A percentile compares a stretch with the other conserved stretches of the same genome.
Conservation (phyloP, 2,329 filamentous ascomycete genomes). For the Neoarthrinium moseri region DNA sequence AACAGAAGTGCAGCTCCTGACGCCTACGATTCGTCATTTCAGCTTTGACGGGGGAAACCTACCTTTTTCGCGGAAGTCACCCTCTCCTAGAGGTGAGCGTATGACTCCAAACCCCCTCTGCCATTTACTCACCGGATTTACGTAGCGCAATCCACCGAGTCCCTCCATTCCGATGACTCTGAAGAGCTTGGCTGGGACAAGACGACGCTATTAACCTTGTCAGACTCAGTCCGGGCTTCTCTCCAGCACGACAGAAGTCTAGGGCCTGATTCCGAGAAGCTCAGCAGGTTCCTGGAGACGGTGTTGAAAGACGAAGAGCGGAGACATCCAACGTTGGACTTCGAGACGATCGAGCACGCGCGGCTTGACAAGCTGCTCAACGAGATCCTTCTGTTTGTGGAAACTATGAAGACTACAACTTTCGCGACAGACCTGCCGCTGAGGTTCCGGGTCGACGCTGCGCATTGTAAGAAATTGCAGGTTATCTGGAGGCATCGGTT, state of each 20-base stretch:
- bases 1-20: constrained; percentile 21
- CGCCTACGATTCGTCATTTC: constrained; percentile 26
- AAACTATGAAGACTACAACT: constrained; percentile 33
- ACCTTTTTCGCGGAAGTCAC: constrained; percentile 18
- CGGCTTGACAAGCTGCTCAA: constrained; percentile 37
- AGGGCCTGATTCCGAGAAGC: constrained; percentile 31
- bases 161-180: constrained; percentile 16
- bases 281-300: constrained; percentile 38
- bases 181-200: constrained; percentile 18
- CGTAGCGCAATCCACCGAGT: constrained; percentile 15
- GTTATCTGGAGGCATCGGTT: constrained; percentile 44
- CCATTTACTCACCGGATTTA: background rate
- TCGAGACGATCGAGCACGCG: constrained; percentile 36
- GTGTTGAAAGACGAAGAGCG: constrained; percentile 37
- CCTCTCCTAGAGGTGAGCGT: constrained; percentile 20
- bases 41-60: constrained; percentile 22
- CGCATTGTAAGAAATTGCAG: constrained; percentile 37
- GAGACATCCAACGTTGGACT: constrained; percentile 30
- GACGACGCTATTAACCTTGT: constrained; percentile 34
- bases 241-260: constrained; percentile 30
- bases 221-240: constrained; percentile 38
- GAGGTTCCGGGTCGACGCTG: constrained; percentile 31
- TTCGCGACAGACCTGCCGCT: constrained; percentile 23
- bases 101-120: background rate
- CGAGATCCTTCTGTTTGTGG: constrained; percentile 38